Conservation (phyloP, 23 red algal species). For the Agarophyton chilense region DNA sequence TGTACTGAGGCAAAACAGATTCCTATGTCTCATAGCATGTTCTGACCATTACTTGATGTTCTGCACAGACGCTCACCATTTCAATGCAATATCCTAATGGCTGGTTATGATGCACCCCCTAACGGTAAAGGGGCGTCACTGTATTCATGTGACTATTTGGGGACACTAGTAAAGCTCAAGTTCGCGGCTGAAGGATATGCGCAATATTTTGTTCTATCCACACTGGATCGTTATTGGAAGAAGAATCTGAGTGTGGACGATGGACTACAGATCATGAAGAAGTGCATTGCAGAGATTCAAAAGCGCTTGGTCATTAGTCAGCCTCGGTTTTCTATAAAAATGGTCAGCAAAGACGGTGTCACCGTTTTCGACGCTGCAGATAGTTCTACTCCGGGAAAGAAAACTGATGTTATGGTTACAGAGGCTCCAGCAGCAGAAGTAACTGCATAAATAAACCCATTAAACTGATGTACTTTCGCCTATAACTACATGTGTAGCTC, state of each 20-base stretch:
- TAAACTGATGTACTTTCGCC: conserved; percentile 3
- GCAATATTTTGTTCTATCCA: conserved; percentile 89
- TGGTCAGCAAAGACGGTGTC: conserved; percentile 85
- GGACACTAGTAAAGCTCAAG: conserved; percentile 80
- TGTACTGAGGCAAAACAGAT: not conserved
- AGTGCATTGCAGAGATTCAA: conserved; percentile 79
- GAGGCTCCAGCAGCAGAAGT: not conserved
- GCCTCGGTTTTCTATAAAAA: conserved; percentile 80
- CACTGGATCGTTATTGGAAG: conserved; percentile 92
- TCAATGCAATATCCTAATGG: conserved; percentile 86
- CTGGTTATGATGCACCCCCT: conserved; percentile 73
- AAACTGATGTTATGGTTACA: conserved; percentile 17
- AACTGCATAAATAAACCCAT: not conserved
- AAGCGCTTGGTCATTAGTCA: conserved; percentile 82
- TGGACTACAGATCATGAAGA: conserved; percentile 67
- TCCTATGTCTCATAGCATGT: not conserved
- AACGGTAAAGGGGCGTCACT: conserved; percentile 50
- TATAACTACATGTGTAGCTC: not conserved
- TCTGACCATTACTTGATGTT: not conserved
- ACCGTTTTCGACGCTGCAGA: conserved; percentile 37
- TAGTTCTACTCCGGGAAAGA: conserved; percentile 12
- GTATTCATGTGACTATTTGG: conserved; percentile 98
- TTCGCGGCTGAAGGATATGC: conserved; percentile 93
- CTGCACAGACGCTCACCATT: conserved; percentile 53
- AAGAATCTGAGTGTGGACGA: conserved; percentile 75